Evolutionary conservation across 768 basidiomycete genomes (phyloP).

Genomic region (Heimioporus sp.): DNA sequence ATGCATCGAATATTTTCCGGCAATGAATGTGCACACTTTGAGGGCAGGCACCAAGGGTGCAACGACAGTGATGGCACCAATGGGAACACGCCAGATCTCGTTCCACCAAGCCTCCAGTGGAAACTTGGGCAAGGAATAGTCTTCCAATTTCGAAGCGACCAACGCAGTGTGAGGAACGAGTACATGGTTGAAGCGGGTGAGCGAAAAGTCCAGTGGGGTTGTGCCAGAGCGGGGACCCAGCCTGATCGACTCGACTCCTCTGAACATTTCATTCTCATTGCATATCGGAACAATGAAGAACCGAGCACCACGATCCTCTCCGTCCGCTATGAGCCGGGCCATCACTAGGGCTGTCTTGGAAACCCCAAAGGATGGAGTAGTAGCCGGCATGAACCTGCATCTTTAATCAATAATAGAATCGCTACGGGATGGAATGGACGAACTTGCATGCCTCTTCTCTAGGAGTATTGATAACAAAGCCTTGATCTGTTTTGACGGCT

Average conservation of each 20-base stretch:
- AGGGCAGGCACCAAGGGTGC: slow-evolving; percentile 52
- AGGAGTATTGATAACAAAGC: slow-evolving; percentile 55
- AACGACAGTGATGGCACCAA: slow-evolving; percentile 53
- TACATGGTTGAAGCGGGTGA: slow-evolving; percentile 56
- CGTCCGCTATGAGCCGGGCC: slow-evolving; percentile 52
- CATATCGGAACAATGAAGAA: slow-evolving; percentile 58
- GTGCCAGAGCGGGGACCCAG: slow-evolving; percentile 53
- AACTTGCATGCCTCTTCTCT: slow-evolving; percentile 59
- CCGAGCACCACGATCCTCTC: slow-evolving; percentile 48
- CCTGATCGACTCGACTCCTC: slow-evolving; percentile 48
- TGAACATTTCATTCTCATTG: slow-evolving; percentile 50
- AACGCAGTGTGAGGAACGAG: slow-evolving; percentile 49
- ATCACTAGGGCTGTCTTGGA: slow-evolving; percentile 56
- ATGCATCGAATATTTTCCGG: slow-evolving; percentile 55
- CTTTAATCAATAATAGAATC: not conserved
- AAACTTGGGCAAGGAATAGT: slow-evolving; percentile 30
- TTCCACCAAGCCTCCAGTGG: slow-evolving; percentile 54
- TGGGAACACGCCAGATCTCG: slow-evolving; percentile 52
- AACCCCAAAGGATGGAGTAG: slow-evolving; percentile 51
- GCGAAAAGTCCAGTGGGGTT: slow-evolving; percentile 53
- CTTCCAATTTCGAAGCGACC: slow-evolving; percentile 43
- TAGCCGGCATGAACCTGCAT: slow-evolving; percentile 57
- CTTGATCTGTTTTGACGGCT: slow-evolving; percentile 47
- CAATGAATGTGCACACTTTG: slow-evolving; percentile 53
- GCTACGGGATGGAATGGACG: slow-evolving; percentile 5